Percentiles rank a stretch among this genome's conserved stretches.
Conservation (phyloP, 768 basidiomycete genomes). For the Lactarius deliciosus region DNA sequence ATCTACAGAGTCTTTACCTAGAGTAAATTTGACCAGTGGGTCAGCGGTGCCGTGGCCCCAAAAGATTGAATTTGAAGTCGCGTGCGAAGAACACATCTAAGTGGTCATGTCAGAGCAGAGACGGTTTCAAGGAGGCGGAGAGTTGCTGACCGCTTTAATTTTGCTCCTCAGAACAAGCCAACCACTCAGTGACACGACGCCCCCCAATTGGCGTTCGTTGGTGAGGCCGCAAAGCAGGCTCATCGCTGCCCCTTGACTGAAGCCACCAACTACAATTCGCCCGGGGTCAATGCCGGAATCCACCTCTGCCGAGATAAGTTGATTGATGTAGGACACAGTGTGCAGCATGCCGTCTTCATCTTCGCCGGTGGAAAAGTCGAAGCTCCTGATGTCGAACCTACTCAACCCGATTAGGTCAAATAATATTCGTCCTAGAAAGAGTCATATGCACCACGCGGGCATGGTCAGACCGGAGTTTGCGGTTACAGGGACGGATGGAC, state of each 20-base stretch:
- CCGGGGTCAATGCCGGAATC: slow-evolving; percentile 63
- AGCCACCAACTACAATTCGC: slow-evolving; percentile 84
- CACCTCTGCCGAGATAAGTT: slow-evolving; percentile 73
- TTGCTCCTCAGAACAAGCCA: slow-evolving; percentile 72
- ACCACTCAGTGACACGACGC: slow-evolving; percentile 70
- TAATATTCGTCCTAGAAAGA: not conserved
- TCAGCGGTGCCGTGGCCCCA: slow-evolving; percentile 84
- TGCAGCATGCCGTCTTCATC: slow-evolving; percentile 77
- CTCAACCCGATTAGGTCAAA: slow-evolving; percentile 1
- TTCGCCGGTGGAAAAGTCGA: slow-evolving; percentile 59
- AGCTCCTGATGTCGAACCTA: slow-evolving; percentile 78
- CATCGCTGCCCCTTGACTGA: slow-evolving; percentile 84
- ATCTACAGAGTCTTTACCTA: slow-evolving; percentile 55
- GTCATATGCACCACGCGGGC: slow-evolving; percentile 63
- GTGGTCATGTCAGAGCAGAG: slow-evolving; percentile 4
- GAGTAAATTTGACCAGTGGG: slow-evolving; percentile 61
- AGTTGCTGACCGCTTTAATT: slow-evolving; percentile 57
- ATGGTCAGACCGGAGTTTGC: slow-evolving; percentile 72
- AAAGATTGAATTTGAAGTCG: slow-evolving; percentile 70
- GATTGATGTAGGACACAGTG: slow-evolving; percentile 58
- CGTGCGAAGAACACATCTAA: slow-evolving; percentile 62
- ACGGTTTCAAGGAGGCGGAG: not conserved
- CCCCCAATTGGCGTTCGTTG: slow-evolving; percentile 64
- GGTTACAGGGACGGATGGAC: slow-evolving; percentile 50
- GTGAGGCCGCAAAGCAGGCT: slow-evolving; percentile 74